A percentile compares a stretch with the other conserved stretches of the same genome.
Evolutionary conservation across 1,284 basidiomycete genomes (phyloP).

Genomic region (Naganishia albida): DNA sequence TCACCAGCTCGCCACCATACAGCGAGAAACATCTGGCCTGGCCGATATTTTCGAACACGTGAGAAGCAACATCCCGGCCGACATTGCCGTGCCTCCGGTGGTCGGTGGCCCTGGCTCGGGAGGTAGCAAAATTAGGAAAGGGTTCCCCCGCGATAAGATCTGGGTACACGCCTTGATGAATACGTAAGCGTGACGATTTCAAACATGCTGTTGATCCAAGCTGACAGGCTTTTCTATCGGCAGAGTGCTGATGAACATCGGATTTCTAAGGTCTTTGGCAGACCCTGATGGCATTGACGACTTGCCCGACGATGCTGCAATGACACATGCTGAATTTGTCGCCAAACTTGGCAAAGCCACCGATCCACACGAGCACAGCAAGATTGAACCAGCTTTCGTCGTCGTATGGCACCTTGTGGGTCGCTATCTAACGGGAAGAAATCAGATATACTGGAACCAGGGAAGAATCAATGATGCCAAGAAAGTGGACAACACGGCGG

Average conservation of each 20-base stretch:
- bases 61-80: constrained; percentile 8
- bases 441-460: constrained; percentile 27
- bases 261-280: constrained; percentile 2
- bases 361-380: constrained; percentile 22
- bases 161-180: constrained; percentile 24
- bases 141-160: constrained; percentile 26
- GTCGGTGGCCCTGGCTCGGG: constrained; percentile 24
- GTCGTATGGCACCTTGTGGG: constrained; percentile 22
- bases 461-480: constrained; percentile 27
- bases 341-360: constrained; percentile 25
- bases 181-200: neutral
- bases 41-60: neutral
- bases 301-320: constrained; percentile 13
- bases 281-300: constrained; percentile 18
- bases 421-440: constrained; percentile 17
- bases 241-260: constrained; percentile 11
- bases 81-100: constrained; percentile 19
- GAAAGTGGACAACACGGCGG: constrained; percentile 15
- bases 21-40: constrained; percentile 2
- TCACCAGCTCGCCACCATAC: neutral
- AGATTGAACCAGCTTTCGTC: constrained; percentile 19
- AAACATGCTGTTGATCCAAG: neutral
- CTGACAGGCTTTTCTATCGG: neutral
- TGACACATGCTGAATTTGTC: constrained; percentile 19
- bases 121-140: constrained; percentile 24